phyloP scores from a whole-genome alignment of 2,329 filamentous ascomycete genomes.

The Magnaporthales sp. region DNA sequence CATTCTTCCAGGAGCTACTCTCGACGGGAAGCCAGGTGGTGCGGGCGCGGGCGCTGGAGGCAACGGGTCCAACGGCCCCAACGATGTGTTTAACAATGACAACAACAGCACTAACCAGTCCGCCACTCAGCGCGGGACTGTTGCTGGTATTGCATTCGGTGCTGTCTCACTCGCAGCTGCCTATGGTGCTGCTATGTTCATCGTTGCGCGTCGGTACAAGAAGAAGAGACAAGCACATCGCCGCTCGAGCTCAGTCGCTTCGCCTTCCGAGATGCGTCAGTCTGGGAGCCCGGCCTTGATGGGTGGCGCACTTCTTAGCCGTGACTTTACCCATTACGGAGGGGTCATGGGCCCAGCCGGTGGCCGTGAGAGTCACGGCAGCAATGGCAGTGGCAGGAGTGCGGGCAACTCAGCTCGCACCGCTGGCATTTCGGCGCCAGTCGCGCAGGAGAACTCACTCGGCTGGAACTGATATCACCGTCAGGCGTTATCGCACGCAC shows the following conservation, averaged over 20 bases:
- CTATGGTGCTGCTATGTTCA: conserved; percentile 93
- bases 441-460: conserved; percentile 89
- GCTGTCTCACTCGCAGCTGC: conserved; percentile 70
- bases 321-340: conserved; percentile 45
- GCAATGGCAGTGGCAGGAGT: conserved; percentile 44
- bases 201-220: conserved; percentile 84
- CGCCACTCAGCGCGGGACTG: conserved; percentile 52
- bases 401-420: conserved; percentile 46
- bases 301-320: conserved; percentile 57
- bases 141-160: conserved; percentile 64
- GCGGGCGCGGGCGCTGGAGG: conserved; percentile 20
- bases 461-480: conserved; percentile 68
- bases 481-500: background rate
- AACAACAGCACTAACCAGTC: conserved; percentile 38
- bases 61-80: conserved; percentile 24
- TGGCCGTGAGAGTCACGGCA: conserved; percentile 53
- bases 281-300: conserved; percentile 53
- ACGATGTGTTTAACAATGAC: conserved; percentile 25
- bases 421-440: conserved; percentile 73
- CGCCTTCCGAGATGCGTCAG: conserved; percentile 43
- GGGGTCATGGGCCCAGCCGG: conserved; percentile 27
- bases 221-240: conserved; percentile 71
- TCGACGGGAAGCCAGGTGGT: conserved; percentile 28
- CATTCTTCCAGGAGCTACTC: conserved; percentile 39
- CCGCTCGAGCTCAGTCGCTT: conserved; percentile 65